Conservation (phyloP, 495 filamentous ascomycete species). For the Aspergillus asperescens region DNA sequence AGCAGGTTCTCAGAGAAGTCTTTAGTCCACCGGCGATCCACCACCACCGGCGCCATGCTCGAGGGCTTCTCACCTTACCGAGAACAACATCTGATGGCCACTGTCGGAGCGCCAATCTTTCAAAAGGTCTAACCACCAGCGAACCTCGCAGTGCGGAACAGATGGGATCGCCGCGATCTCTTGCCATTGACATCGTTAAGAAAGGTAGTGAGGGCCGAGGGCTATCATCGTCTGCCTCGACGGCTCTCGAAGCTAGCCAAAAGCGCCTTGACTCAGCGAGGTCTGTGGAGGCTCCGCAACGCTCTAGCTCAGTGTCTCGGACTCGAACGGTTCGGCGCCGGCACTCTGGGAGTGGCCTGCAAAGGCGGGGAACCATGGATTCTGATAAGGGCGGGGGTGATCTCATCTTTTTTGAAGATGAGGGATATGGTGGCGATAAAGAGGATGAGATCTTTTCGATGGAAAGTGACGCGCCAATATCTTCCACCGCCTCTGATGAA, state of each 20-base stretch:
- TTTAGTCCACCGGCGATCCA: conserved; percentile 81
- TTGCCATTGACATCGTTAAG: conserved; percentile 31
- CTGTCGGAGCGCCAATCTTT: conserved; percentile 28
- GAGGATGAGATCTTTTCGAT: conserved; percentile 73
- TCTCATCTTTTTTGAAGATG: conserved; percentile 79
- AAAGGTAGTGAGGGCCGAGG: conserved; percentile 23
- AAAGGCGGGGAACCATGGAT: conserved; percentile 59
- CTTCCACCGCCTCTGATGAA: conserved; percentile 7
- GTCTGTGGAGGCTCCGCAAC: conserved; percentile 26
- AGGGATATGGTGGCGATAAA: conserved; percentile 72
- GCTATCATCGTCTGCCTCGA: conserved; percentile 43
- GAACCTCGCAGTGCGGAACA: conserved; percentile 18
- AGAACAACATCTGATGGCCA: conserved; percentile 37
- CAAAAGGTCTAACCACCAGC: conserved; percentile 30
- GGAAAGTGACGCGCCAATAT: conserved; percentile 49
- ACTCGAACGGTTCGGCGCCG: conserved; percentile 47
- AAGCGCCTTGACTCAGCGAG: conserved; percentile 32
- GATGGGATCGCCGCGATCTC: conserved; percentile 17
- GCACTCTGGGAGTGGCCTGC: conserved; percentile 75
- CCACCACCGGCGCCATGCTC: conserved; percentile 55
- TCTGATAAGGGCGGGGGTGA: conserved; percentile 57
- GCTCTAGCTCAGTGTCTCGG: conserved; percentile 32
- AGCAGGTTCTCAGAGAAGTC: conserved; percentile 90
- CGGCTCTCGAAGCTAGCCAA: conserved; percentile 35
- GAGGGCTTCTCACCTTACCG: conserved; percentile 55